Evolutionary conservation across 192 early-diverging fungal species (phyloP).

Genomic region (Chytriomyces sp.): DNA sequence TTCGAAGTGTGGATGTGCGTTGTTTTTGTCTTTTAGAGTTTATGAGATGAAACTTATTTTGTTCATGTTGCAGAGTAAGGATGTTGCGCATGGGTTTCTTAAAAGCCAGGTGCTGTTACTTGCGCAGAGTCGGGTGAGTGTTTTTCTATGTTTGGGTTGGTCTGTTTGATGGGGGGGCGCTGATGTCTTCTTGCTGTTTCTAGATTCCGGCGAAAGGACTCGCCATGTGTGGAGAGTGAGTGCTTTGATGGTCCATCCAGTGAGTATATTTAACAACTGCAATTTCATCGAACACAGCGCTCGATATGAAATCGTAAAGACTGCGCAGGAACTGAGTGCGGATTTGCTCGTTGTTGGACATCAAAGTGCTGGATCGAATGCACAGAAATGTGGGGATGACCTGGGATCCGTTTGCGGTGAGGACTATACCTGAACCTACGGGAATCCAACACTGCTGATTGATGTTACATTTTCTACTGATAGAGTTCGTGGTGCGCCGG

Average conservation of each 20-base stretch:
- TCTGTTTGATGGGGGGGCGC: not conserved
- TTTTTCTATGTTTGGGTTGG: no score
- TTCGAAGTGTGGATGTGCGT: no score
- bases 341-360: conserved; percentile 16
- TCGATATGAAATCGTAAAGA: conserved; percentile 1
- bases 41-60: not conserved
- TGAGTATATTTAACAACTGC: not conserved
- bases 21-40: not conserved
- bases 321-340: not conserved
- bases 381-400: not conserved
- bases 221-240: conserved; percentile 15
- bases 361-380: not conserved
- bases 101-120: conserved; percentile 2
- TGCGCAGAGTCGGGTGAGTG: not conserved
- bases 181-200: not conserved
- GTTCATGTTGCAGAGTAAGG: not conserved
- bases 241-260: not conserved
- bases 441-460: not conserved
- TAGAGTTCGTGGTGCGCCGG: not conserved
- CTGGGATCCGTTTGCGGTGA: not conserved
- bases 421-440: not conserved
- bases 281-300: not conserved
- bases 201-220: conserved; percentile 18
- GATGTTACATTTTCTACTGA: not conserved
- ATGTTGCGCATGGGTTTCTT: conserved; percentile 5